Base-by-base conservation (phyloP, 2,329 filamentous ascomycete species). In the Onygenales sp. region DNA sequence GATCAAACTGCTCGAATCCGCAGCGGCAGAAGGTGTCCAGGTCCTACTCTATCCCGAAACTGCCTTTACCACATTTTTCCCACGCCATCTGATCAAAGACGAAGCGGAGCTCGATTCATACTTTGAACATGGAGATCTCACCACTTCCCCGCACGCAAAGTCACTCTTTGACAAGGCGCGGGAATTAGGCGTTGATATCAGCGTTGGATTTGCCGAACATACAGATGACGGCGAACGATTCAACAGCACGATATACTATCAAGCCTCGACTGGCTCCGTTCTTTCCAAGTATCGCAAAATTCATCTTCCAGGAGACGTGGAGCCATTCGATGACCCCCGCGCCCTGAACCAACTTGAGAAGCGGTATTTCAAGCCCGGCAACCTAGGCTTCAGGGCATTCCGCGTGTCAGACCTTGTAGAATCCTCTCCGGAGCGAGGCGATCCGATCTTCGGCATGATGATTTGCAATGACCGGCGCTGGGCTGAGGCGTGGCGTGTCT, bases 31-130 rank as follows among this genome's bases (percentile, higher is more conserved):
- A 52, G 69, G 70, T 13, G 77, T 75, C 43, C 69, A 76, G 56
- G 63, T 81, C 1, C 72, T 80, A 8, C 72, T 80, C 33, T 81
- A 75, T 57, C 78, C 78, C 1, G 78, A 81, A 63, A 68, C 72
- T n/a, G 74, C 78, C 9, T 70, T 81, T 10, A 80, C 78, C 0
- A 81, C 78, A 0, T 81, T 82, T 69, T 81, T 81, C 61, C 78
- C 78, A 0, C 72, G 76, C 5, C 72, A 77, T 58, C 64, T 79
- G 43, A 72, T 79, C 55, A 63, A 71, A 7, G 71, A 76, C 53
- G 62, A 68, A 27, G 61, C 65, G 11, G 70, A 77, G 42, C 64
- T 80, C 10, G 74, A 75, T 46, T 58, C 61, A 6, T 79, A 75
- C 65, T 81, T 81, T 59, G 79, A 81, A 58, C 69, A 71, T 53